Conservation (phyloP, 2,329 filamentous ascomycete genomes). For the Nannizziopsis arthrosporioides region DNA sequence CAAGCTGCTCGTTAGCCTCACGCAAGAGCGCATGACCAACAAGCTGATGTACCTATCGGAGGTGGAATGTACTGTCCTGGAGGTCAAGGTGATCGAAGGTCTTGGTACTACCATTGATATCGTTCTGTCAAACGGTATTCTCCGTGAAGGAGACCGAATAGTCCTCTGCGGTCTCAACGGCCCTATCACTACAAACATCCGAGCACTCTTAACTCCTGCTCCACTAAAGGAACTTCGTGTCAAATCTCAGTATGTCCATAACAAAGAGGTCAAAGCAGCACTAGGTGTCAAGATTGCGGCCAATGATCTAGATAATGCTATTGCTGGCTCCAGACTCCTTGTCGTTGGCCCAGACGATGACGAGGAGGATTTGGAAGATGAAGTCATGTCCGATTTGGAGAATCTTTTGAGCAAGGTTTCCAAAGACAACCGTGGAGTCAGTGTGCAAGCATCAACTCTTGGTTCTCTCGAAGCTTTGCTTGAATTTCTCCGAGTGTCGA, state of each 20-base stretch:
- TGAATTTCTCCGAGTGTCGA: constrained; percentile 88
- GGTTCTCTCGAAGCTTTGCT: constrained; percentile 92
- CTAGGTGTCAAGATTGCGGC: constrained; percentile 98
- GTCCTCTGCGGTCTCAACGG: constrained; percentile 95
- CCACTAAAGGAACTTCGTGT: constrained; percentile 88
- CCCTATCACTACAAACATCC: constrained; percentile 86
- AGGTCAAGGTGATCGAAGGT: constrained; percentile 98
- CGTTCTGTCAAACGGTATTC: constrained; percentile 86
- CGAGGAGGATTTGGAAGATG: constrained; percentile 90
- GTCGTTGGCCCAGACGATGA: constrained; percentile 93
- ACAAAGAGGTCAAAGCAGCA: constrained; percentile 97
- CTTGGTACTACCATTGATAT: constrained; percentile 98
- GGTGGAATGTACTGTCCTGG: constrained; percentile 92
- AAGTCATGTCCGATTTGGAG: constrained; percentile 90
- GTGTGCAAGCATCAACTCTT: constrained; percentile 91
- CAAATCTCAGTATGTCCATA: constrained; percentile 94
- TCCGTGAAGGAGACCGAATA: constrained; percentile 87
- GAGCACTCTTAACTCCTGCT: constrained; percentile 84
- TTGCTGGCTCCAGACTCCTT: constrained; percentile 87
- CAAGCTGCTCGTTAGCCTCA: constrained; percentile 82
- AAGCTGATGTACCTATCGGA: constrained; percentile 97
- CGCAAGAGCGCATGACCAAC: constrained; percentile 93
- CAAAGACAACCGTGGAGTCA: constrained; percentile 86
- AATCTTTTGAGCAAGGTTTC: constrained; percentile 83
- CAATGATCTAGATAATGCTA: constrained; percentile 87